These are phyloP conservation scores for Beauveria asiatica DNA, from an alignment of 2,329 filamentous ascomycete species.

Conservation along the genomic window DNA sequence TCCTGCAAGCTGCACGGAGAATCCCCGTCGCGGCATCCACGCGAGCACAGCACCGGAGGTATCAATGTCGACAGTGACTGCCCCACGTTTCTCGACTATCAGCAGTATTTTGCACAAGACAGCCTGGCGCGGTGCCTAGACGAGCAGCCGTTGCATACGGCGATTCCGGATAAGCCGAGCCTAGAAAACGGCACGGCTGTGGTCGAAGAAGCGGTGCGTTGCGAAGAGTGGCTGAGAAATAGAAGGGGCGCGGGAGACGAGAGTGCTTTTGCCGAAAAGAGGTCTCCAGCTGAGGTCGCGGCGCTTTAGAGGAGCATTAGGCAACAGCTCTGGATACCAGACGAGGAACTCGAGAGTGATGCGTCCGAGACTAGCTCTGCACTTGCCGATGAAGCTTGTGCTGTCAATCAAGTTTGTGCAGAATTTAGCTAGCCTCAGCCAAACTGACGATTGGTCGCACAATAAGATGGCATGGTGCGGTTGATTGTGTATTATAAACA, in stretches of 20 bases:
- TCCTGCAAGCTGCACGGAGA: neutral
- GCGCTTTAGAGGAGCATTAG: conserved; percentile 26
- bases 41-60: neutral
- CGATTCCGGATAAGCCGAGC: too few relatives aligned
- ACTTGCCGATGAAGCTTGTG: neutral
- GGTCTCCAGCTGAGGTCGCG: conserved; percentile 17
- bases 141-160: neutral
- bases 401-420: too few relatives aligned
- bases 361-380: neutral
- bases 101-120: conserved; percentile 22
- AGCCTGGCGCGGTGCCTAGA: conserved; percentile 25
- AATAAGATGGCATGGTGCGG: neutral
- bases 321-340: conserved; percentile 21
- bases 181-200: neutral
- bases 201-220: too few relatives aligned
- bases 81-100: conserved; percentile 25
- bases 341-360: conserved; percentile 21
- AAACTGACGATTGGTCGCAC: neutral
- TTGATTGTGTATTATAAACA: conserved; percentile 6
- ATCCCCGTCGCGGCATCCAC: neutral
- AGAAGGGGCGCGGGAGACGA: neutral
- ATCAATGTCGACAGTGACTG: conserved; percentile 22
- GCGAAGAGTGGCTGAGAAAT: neutral
- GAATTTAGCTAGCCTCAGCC: neutral
- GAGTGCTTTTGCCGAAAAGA: conserved; percentile 1